Evolutionary conservation across 148 eudicot species (phyloP).

Genomic region (Talinum fruticosum): DNA sequence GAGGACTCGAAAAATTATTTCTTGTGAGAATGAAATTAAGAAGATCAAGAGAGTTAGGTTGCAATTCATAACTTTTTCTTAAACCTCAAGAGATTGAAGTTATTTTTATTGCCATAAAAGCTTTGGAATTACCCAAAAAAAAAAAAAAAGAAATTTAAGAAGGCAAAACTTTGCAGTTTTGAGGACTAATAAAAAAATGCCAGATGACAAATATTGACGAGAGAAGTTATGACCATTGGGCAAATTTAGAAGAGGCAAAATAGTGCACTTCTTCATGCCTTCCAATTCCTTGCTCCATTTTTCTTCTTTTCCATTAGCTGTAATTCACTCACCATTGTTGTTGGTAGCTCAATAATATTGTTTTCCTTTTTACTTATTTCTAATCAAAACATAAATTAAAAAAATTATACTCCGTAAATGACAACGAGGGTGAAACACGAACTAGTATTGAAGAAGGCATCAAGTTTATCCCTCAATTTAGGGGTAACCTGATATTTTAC

Average conservation of each 20-base stretch:
- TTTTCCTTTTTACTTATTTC: background rate
- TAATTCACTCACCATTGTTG: background rate
- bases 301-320: background rate
- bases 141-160: no score
- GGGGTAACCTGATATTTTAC: no score
- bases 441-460: no score
- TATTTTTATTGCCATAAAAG: background rate
- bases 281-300: background rate
- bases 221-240: background rate
- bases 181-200: background rate
- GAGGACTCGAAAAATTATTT: no score
- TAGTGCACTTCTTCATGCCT: background rate
- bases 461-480: no score
- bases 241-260: background rate
- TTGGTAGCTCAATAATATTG: background rate
- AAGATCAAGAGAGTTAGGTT: no score
- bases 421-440: no score
- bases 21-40: background rate
- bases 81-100: background rate
- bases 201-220: background rate
- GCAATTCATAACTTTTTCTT: background rate
- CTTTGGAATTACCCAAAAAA: no score
- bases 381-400: no score
- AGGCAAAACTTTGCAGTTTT: background rate
- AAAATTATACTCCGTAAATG: no score